Evolutionary conservation across 1,284 basidiomycete species (phyloP), one percentile per base, ranked within the genome.

Genomic region (Psilocybe mexicana): DNA sequence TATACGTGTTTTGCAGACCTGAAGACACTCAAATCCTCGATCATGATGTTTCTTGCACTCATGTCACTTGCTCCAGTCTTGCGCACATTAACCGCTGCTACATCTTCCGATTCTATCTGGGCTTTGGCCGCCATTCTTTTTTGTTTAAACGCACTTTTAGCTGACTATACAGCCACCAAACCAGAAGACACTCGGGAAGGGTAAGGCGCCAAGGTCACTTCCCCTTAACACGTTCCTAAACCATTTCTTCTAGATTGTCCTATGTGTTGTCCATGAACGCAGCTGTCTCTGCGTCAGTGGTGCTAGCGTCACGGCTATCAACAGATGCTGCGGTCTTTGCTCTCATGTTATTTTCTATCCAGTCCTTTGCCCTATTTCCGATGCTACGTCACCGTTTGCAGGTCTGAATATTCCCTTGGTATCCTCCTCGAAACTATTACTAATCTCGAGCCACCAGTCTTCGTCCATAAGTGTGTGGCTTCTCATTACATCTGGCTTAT

Each of bases 91-190:
- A 97, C 94, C 10, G 92, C 93, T 43, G 93, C 96, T 6, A 98
- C 96, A 0, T 98, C 96, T 18, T 92, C 90, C 11, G 97, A 99
- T 72, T 95, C 94, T 26, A 97, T 98, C 64, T 98, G 95, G 94
- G 96, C 96, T 6, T 76, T 98, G 46, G 86, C 81, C 43, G 79
- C 79, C 26, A 65, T 73, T 35, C 71, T 83, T 18, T 80, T 81
- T 61, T 64, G 72, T 44, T 63, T 81, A 26, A 80, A 80, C 60
- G 72, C 76, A 28, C 70, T 82, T 51, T 70, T 83, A 40, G 78
- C 81, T 26, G 79, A 83, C 64, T 83, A 81, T 62, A 93, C 74
- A 54, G 70, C 73, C 46, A 70, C 71, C 30, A 72, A 47, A 83
- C 83, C 11, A 75, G 76, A 62, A 77, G 94, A 68, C 53, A 69